Conservation (phyloP, 345 rosid species). For the Heritiera littoralis region DNA sequence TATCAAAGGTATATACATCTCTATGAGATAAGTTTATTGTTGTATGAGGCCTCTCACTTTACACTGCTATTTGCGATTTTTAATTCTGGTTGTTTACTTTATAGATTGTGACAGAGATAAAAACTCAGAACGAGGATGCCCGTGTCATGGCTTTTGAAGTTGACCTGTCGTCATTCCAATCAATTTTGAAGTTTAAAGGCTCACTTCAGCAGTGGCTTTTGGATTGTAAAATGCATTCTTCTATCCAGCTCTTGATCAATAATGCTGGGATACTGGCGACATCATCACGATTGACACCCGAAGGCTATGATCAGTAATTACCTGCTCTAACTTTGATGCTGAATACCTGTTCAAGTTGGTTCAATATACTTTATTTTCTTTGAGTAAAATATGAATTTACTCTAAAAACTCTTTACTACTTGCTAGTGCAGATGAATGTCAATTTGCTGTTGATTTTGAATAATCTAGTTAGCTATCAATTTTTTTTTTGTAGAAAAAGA, state of each 20-base stretch:
- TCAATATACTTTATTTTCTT: conserved; percentile 15
- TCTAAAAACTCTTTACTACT: neutral
- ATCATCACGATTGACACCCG: conserved; percentile 52
- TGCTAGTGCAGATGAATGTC: neutral
- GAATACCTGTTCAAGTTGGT: neutral
- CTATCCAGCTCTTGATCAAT: conserved; percentile 82
- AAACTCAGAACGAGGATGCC: conserved; percentile 47
- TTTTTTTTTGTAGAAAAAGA: too few species aligned
- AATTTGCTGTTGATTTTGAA: neutral
- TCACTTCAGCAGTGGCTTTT: conserved; percentile 76
- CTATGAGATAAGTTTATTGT: neutral
- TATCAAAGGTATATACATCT: conserved; percentile 49
- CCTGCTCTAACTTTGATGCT: neutral
- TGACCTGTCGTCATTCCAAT: conserved; percentile 67
- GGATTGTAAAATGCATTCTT: conserved; percentile 69
- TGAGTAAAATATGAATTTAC: neutral
- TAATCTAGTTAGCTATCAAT: neutral
- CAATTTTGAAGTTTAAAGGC: conserved; percentile 58
- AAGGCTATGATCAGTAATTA: conserved; percentile 81
- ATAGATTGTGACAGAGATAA: conserved; percentile 63
- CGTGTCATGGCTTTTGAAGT: conserved; percentile 63
- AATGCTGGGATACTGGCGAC: conserved; percentile 94
- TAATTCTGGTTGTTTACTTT: conserved; percentile 12
- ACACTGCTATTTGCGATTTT: conserved; percentile 16
- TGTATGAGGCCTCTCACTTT: neutral